Base-by-base conservation (phyloP, 495 filamentous ascomycete genomes). In the Hypoxylon fuscum region DNA sequence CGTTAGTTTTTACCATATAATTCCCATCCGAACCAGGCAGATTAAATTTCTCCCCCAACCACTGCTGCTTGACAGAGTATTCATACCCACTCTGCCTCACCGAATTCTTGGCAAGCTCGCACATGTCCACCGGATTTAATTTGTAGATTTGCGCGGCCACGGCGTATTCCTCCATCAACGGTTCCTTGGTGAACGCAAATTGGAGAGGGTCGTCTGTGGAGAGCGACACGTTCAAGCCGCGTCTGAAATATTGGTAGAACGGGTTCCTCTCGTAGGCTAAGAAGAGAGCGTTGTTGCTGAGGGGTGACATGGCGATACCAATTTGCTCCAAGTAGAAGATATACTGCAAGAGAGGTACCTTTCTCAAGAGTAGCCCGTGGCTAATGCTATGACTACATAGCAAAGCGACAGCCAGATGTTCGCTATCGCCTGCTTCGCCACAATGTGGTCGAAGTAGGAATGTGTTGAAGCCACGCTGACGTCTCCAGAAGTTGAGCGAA, bases 141-240 rank as follows among this genome's bases (percentile, higher is more conserved):
- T 97, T 97, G 77, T 97, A 98, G 43, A 98, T 98, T 75, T 98
- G 95, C 9, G 95, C 95, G 17, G 95, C 95, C 15, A 98, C 95
- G 1, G 93, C 91, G 64, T 98, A 98, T 71, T 98, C 95, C 74
- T 98, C 95, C 65, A 98, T 98, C 41, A 98, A 77, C 20, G 95
- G 95, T 71, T 98, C 95, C 73, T 97, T 98, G 22, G 95, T 98
- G 73, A 97, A 98, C 6, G 95, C 95, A 72, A 98, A 98, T 72
- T 98, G 95, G 7, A 98, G 83, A 8, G 95, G 95, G 76, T 98
- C 95, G 71, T 98, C 95, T 0, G 95, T 98, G 2, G 93, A 97
- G 29, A 98, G 79, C 14, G 93, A 97, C 2, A 98, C 93, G 74
- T 98, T 98, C 45, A 98, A 76, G 1, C 95, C 95, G 32, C 93